Evolutionary conservation across 2,329 filamentous ascomycete species (phyloP), one percentile per base, ranked within the genome.

Genomic region (Beauveria varroae): DNA sequence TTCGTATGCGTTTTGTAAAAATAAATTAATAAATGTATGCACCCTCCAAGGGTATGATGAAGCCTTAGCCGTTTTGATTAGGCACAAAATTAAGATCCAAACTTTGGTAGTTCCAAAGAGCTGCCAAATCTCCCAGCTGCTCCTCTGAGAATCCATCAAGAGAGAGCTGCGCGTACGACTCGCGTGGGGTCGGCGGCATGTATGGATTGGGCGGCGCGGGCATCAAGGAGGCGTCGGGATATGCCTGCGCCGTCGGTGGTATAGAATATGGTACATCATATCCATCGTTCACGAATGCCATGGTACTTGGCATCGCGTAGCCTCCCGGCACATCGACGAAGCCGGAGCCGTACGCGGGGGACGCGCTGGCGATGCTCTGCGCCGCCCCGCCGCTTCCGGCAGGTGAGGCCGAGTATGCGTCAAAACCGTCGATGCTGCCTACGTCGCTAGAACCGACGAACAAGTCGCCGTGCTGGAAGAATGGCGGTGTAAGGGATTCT

Each of bases 81-180:
- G 61, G 60, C 43, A 57, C 47, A 22, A 74, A 73, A 52, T 67
- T 63, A 43, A 74, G 66, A 52, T 73, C 69, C 49, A 74, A 63
- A 24, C 68, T 70, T 62, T 72, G 68, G 44, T 73, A 73, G 51
- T 74, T 68, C 72, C 72, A 74, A 24, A 74, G 57, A 7, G 63
- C 65, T 4, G 71, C 71, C 59, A 74, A 55, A 7, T 72, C 68
- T 12, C 72, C 72, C 26, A 74, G 65, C n/a, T 73, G 70, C 22
- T 68, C 65, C n/a, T 72, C 69, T 3, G 70, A 69, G 24, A 73
- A 70, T 43, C 66, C 65, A 7, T 66, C 68, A 51, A 72, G 71
- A 5, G 62, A 57, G 24, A 63, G 63, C 51, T 55, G 61, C 16
- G 60, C 58, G 37, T 63, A 65, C 10, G 62, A 37, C 2, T 63